A percentile compares a stretch with the other conserved stretches of the same genome.
phyloP scores from a whole-genome alignment of 176 grass and related monocot genomes.

The Carex myosuroides region DNA sequence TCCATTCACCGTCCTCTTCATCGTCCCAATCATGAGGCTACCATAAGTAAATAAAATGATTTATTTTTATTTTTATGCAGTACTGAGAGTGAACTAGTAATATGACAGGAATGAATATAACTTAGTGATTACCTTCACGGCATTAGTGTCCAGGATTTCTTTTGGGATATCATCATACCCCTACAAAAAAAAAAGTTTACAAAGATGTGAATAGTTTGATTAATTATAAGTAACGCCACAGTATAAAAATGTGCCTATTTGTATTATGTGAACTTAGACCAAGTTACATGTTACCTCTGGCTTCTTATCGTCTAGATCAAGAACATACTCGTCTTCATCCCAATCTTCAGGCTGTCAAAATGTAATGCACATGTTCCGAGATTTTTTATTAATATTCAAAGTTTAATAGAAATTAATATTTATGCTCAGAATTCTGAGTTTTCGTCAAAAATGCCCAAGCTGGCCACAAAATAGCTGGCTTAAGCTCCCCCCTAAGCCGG shows the following conservation, averaged over 20 bases:
- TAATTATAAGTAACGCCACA: background rate
- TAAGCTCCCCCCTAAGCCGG: no score
- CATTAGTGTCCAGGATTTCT: conserved; percentile 55
- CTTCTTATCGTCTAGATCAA: conserved; percentile 60
- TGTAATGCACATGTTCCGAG: background rate
- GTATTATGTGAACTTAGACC: background rate
- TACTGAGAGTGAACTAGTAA: background rate
- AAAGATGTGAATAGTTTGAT: background rate
- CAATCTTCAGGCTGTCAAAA: conserved; percentile 58
- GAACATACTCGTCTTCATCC: conserved; percentile 57
- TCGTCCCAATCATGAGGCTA: conserved; percentile 69
- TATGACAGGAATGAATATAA: background rate
- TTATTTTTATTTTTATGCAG: background rate
- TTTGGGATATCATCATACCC: conserved; percentile 70
- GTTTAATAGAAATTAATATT: no score
- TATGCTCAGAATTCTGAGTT: no score
- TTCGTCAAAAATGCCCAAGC: no score
- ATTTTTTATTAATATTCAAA: no score
- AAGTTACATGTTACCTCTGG: conserved; percentile 39
- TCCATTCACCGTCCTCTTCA: conserved; percentile 72
- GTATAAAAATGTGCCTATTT: background rate
- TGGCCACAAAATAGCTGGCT: no score
- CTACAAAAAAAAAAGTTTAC: conserved; percentile 26
- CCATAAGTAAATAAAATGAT: background rate
- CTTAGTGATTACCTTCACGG: conserved; percentile 39